These are phyloP conservation scores for Diaporthe aspalathi DNA, from an alignment of 2,329 filamentous ascomycete species.

Conservation along the genomic window DNA sequence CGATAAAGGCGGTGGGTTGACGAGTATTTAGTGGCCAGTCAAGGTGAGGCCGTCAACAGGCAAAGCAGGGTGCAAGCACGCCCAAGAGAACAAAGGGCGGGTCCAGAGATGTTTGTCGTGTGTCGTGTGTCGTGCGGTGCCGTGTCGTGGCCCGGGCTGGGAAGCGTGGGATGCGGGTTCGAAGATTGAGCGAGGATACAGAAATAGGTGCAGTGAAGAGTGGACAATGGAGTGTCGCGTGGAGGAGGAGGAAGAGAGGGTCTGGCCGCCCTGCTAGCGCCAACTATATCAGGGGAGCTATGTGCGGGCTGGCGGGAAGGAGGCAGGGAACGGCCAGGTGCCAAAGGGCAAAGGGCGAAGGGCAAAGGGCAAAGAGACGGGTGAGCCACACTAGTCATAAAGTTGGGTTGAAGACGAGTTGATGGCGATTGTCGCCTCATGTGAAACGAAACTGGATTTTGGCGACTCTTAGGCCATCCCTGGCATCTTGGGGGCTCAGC, in stretches of 20 bases:
- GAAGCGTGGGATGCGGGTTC: not conserved
- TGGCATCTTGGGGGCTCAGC: slow-evolving; percentile 20
- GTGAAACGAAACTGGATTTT: slow-evolving; percentile 20
- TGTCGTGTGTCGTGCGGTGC: not conserved
- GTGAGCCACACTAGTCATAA: slow-evolving; percentile 22
- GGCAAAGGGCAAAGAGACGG: not conserved
- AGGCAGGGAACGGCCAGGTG: slow-evolving; percentile 4
- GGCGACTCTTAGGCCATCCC: too few relatives aligned
- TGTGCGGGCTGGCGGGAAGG: not conserved
- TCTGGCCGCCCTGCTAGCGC: slow-evolving; percentile 7
- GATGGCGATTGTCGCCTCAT: slow-evolving; percentile 9
- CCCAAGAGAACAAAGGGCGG: not conserved
- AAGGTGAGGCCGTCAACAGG: not conserved
- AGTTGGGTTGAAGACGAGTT: slow-evolving; percentile 30
- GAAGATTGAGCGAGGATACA: not conserved
- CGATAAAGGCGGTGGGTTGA: slow-evolving; percentile 13
- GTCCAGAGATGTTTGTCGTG: not conserved
- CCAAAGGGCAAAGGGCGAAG: not conserved
- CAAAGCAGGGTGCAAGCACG: slow-evolving; percentile 6
- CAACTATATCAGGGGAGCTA: slow-evolving; percentile 23
- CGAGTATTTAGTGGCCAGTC: slow-evolving; percentile 14
- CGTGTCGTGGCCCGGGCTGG: not conserved
- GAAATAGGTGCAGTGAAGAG: slow-evolving; percentile 19
- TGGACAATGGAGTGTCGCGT: not conserved
- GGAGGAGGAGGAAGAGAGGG: not conserved